Percentiles rank a stretch among this genome's conserved stretches.
phyloP scores from a whole-genome alignment of 2,329 filamentous ascomycete genomes.

The Botrytis porri region DNA sequence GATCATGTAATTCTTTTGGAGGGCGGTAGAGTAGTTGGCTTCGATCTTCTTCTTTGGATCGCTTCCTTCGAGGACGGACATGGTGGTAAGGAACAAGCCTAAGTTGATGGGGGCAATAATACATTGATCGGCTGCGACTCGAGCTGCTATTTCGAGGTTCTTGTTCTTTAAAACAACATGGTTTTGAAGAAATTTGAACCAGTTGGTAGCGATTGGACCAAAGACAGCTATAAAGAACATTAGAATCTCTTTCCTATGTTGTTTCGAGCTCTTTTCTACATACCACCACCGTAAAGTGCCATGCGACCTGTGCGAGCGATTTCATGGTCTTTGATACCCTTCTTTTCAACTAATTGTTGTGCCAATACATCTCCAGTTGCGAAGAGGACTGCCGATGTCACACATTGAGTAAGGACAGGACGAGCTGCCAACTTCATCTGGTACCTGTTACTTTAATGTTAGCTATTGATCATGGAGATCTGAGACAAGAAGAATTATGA shows the following conservation, averaged over 20 bases:
- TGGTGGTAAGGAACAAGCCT: constrained; percentile 62
- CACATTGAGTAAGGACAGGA: constrained; percentile 83
- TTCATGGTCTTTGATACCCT: constrained; percentile 74
- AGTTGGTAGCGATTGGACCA: constrained; percentile 67
- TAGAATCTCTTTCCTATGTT: background rate
- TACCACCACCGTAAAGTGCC: constrained; percentile 71
- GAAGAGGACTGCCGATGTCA: constrained; percentile 90
- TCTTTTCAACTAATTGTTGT: constrained; percentile 85
- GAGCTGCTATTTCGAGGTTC: constrained; percentile 59
- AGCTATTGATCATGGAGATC: constrained; percentile 17
- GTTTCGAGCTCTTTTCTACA: background rate
- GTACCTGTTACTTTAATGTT: constrained; percentile 59
- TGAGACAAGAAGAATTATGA: background rate
- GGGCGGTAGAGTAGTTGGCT: constrained; percentile 56
- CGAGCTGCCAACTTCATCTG: constrained; percentile 75
- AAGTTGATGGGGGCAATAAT: constrained; percentile 65
- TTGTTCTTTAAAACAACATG: constrained; percentile 55
- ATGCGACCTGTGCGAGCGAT: constrained; percentile 70
- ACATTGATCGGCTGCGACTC: constrained; percentile 63
- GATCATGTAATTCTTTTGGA: constrained; percentile 67
- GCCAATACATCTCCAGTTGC: constrained; percentile 87
- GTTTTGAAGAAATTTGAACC: constrained; percentile 65
- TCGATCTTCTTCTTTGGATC: constrained; percentile 59
- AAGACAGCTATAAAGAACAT: constrained; percentile 52
- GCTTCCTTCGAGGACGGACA: constrained; percentile 63